Conservation (phyloP, 495 filamentous ascomycete species). For the Penicillium roqueforti region DNA sequence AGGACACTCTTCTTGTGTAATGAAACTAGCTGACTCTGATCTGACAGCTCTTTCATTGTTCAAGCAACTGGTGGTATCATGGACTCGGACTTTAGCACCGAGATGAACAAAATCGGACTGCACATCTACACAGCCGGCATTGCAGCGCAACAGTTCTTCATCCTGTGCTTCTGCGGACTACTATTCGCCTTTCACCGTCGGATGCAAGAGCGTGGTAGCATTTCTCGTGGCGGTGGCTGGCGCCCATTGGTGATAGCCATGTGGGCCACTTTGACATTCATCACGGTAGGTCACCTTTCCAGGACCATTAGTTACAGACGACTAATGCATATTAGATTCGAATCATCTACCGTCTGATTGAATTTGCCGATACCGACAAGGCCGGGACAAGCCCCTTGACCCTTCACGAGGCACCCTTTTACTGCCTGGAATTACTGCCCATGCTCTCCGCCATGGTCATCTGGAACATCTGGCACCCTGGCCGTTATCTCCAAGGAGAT, state of each 20-base stretch:
- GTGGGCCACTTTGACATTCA: conserved; percentile 33
- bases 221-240: no score
- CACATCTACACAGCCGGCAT: conserved; percentile 56
- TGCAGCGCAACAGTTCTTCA: conserved; percentile 52
- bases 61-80: conserved; percentile 47
- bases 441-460: conserved; percentile 49
- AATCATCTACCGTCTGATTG: conserved; percentile 54
- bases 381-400: conserved; percentile 31
- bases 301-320: no score
- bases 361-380: conserved; percentile 42
- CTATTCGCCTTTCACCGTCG: conserved; percentile 38
- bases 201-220: conserved; percentile 29
- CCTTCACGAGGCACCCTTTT: conserved; percentile 48
- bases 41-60: conserved; percentile 47
- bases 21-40: conserved; percentile 2
- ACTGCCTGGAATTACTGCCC: conserved; percentile 51
- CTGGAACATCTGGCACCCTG: conserved; percentile 49
- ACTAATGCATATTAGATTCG: conserved; percentile 33
- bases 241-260: no score
- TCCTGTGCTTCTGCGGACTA: conserved; percentile 43
- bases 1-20: no score
- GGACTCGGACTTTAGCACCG: background rate
- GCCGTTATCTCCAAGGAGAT: conserved; percentile 42
- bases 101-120: conserved; percentile 34
- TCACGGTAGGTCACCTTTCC: conserved; percentile 7